phyloP scores from a whole-genome alignment of 108 stramenopile species.

The Pseudonitzschia delicatissima region DNA sequence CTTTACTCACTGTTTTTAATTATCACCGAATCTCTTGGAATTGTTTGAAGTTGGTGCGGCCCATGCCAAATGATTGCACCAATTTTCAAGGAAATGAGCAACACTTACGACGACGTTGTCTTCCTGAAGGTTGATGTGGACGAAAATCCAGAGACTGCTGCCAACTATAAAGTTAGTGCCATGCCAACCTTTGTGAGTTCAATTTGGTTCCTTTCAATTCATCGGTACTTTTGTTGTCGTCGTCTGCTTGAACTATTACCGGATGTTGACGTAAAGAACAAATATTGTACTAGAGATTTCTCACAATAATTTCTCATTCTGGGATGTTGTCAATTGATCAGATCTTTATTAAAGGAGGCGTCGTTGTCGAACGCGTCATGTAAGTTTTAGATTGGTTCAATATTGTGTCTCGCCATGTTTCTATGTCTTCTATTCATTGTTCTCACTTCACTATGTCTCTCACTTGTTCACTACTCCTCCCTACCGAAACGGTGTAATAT shows the following conservation, averaged over 20 bases:
- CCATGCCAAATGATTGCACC: constrained; percentile 90
- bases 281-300: background rate
- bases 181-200: constrained; percentile 83
- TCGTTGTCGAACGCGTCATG: background rate
- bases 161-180: constrained; percentile 75
- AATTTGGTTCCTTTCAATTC: background rate
- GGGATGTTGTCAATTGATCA: background rate
- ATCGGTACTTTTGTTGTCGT: background rate
- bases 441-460: background rate
- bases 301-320: background rate
- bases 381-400: background rate
- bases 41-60: constrained; percentile 50
- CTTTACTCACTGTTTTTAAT: background rate
- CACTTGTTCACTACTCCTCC: background rate
- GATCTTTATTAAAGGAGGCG: background rate
- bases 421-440: background rate
- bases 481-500: background rate
- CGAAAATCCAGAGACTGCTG: constrained; percentile 79
- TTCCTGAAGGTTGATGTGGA: constrained; percentile 93
- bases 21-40: background rate
- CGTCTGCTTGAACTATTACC: background rate
- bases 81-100: constrained; percentile 19
- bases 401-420: background rate
- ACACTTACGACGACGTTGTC: constrained; percentile 24
- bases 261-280: background rate